Evolutionary conservation across 371 early-diverging fungal genomes (phyloP), one percentile per base, ranked within the genome.

Genomic region (Actinomucor elegans): DNA sequence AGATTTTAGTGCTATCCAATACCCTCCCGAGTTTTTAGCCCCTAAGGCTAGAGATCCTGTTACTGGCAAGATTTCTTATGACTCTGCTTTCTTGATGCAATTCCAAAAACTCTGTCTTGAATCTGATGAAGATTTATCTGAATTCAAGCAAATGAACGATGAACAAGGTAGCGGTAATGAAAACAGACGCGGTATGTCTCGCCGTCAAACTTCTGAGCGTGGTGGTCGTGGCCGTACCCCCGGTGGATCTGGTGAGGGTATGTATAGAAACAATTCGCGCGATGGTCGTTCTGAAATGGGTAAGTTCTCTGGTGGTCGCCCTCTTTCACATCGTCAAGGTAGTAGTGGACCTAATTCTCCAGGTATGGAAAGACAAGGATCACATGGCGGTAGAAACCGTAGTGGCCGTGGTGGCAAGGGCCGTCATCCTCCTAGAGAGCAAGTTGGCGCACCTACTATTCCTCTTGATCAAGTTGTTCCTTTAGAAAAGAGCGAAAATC

Each of bases 401-500:
- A 71, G 73, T 34, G 66, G 72, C 20, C 84, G 84, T 60, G 85
- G 82, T 52, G 75, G 77, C 31, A 75, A 59, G 48, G 71, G 74
- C 10, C 75, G 77, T 51, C 75, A 75, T 57, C 51, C 52, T 42
- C 56, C 60, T 49, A 69, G 64, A 44, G 74, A 63, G 24, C 50
- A 61, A 37, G 61, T 64, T 31, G 83, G 83, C 58, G 79, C 68
- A 5, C 78, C 80, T 10, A 82, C 84, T 10, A 83, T 84, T 48
- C 84, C 87, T 45, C 61, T 84, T 21, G 85, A 83, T 10, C 78
- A 85, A 52, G 80, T 87, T 20, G 86, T 73, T 27, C 93, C 93
- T 55, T 76, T 96, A 47, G 85, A 80, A 57, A 84, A 85, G 73
- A 76, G 91, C 26, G 89, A 93, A 51, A 88, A 89, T 57, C 89